A percentile compares a stretch with the other conserved stretches of the same genome.
These are phyloP conservation scores for Hirschioporus abietinus DNA, from an alignment of 768 basidiomycete species.

Conservation along the genomic window DNA sequence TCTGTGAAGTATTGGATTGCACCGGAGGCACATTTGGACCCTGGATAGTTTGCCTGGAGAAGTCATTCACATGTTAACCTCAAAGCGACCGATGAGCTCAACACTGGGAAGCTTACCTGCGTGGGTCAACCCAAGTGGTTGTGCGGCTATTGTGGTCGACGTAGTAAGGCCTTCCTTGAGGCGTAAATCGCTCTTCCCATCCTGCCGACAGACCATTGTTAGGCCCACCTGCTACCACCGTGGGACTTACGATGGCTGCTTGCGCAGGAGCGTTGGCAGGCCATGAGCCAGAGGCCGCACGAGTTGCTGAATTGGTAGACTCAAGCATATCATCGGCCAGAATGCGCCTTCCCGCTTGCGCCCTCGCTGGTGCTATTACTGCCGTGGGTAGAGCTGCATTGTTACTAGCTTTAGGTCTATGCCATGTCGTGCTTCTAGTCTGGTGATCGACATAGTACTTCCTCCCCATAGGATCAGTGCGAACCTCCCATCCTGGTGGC, in stretches of 20 bases:
- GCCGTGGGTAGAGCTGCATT: conserved; percentile 68
- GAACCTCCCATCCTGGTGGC: conserved; percentile 92
- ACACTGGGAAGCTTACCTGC: conserved; percentile 36
- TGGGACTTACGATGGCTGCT: conserved; percentile 18
- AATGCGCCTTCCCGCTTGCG: conserved; percentile 79
- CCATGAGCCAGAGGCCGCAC: conserved; percentile 27
- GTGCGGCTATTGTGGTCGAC: conserved; percentile 99
- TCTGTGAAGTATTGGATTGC: conserved; percentile 22
- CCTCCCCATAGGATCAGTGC: conserved; percentile 91
- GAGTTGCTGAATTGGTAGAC: conserved; percentile 41
- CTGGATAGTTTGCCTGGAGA: conserved; percentile 58
- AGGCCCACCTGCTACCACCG: conserved; percentile 74
- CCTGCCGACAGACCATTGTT: conserved; percentile 68
- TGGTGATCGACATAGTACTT: conserved; percentile 99
- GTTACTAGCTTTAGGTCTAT: conserved; percentile 75
- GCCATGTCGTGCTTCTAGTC: conserved; percentile 96
- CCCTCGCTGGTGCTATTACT: conserved; percentile 81
- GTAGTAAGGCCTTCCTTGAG: conserved; percentile 97
- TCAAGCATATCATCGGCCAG: conserved; percentile 86
- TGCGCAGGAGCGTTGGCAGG: conserved; percentile 35
- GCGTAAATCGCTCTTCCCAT: conserved; percentile 99
- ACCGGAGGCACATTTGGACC: background rate
- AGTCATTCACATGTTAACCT: background rate
- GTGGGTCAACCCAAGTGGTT: conserved; percentile 99
- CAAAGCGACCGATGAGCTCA: background rate